Percentiles rank a stretch among this genome's conserved stretches.
phyloP scores from a whole-genome alignment of 768 basidiomycete genomes.

The Crepidotus variabilis region DNA sequence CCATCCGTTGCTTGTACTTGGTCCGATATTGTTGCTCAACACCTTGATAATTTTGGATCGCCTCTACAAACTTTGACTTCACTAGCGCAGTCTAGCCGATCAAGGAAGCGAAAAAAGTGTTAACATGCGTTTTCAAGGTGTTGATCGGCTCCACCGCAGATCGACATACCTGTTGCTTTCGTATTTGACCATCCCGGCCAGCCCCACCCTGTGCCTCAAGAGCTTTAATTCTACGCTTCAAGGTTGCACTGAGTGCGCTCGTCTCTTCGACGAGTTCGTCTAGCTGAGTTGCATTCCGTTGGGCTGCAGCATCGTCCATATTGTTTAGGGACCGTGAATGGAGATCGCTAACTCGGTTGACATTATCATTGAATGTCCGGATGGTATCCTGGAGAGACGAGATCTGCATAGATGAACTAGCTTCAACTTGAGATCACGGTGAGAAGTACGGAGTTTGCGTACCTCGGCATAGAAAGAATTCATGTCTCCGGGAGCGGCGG shows the following conservation, averaged over 20 bases:
- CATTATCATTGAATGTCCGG: conserved; percentile 64
- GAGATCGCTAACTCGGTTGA: conserved; percentile 63
- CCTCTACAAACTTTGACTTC: conserved; percentile 79
- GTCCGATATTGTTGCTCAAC: conserved; percentile 78
- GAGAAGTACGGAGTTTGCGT: conserved; percentile 12
- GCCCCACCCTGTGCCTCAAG: conserved; percentile 63
- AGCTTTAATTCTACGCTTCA: conserved; percentile 72
- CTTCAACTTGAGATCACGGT: neutral
- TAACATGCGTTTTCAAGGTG: neutral
- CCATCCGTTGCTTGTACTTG: conserved; percentile 78
- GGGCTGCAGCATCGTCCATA: conserved; percentile 64
- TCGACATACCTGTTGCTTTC: conserved; percentile 66
- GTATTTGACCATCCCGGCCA: conserved; percentile 69
- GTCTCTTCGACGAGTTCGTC: conserved; percentile 72
- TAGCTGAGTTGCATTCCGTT: conserved; percentile 58
- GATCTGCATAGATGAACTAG: conserved; percentile 42
- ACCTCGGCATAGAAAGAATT: conserved; percentile 74
- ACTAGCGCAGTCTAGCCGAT: conserved; percentile 50
- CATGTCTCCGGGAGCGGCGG: conserved; percentile 52
- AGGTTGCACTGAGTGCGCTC: conserved; percentile 58
- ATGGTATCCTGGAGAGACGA: conserved; percentile 71
- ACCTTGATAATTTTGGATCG: conserved; percentile 79
- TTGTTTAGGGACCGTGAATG: conserved; percentile 75
- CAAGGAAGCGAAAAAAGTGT: conserved; percentile 4
- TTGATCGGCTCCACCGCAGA: neutral